Base-by-base conservation (phyloP, 2,329 filamentous ascomycete species). In the Volutella citrinella region DNA sequence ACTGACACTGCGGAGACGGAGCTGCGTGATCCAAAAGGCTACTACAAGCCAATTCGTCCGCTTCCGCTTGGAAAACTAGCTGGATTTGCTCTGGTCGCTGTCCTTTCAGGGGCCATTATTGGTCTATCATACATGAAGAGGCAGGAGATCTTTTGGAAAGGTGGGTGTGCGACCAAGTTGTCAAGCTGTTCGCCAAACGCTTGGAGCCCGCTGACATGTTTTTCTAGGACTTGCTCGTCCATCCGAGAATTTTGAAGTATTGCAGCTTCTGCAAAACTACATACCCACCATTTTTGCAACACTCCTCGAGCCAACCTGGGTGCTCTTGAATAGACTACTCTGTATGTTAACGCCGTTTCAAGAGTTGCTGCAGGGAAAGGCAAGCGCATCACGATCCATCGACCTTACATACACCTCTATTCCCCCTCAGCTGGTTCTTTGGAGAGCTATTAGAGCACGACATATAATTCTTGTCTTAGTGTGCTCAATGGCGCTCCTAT, bases 321-420 rank as follows among this genome's bases (percentile, higher is more conserved):
- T 77, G 0, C 46, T 80, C 0, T 36, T 82, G 0, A 80, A 77
- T 25, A 62, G 77, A 0, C 34, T 73, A 0, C 43, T 78, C 0
- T 79, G 74, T 24, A 48, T 78, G 8, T 41, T 82, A 0, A 70
- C 78, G 19, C 78, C 78, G 0, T 70, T 78, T 13, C 61, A 72
- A 3, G 65, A 74, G 11, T 54, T 82, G 0, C 61, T 63, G 14
- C 38, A 45, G 6, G 67, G 72, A 0, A 49, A 43, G 4, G 57
- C 63, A 0, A 30, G 38, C 2, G 41, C 63, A 0, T 60, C 63
- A 0, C 52, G 59, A 0, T 65, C 72, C 0, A 39, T 75, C 0
- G 50, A 72, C 5, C 52, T 63, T 0, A 61, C 56, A 10, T 82
- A 81, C 33, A 70, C 65, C 0, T 73, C 76, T 0, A 38, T 80